Evolutionary conservation across 352 stramenopile genomes (phyloP).

Genomic region (Globisporangium emineosum): DNA sequence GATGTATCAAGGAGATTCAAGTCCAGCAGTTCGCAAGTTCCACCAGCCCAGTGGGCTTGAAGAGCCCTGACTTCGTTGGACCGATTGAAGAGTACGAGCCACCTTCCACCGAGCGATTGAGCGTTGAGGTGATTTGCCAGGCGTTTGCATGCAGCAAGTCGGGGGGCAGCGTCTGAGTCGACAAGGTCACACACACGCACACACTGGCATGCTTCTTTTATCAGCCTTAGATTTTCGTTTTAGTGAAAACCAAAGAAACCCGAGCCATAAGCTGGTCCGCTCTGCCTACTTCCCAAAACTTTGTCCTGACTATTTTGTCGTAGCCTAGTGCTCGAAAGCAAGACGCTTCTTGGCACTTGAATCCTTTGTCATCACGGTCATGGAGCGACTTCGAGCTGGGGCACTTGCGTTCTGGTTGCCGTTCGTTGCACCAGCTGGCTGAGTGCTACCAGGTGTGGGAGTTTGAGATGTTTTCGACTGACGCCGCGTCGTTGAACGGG

Average conservation of each 20-base stretch:
- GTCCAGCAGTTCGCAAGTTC: constrained; percentile 8
- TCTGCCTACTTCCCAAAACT: neutral
- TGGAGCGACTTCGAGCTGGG: constrained; percentile 30
- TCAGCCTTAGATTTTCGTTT: neutral
- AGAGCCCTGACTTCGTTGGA: constrained; percentile 21
- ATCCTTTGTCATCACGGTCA: constrained; percentile 31
- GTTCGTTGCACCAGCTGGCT: constrained; percentile 10
- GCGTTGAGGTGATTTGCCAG: constrained; percentile 23
- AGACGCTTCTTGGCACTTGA: constrained; percentile 28
- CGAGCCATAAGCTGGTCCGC: neutral
- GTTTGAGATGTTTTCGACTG: constrained; percentile 28
- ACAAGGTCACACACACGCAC: neutral
- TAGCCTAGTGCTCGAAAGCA: constrained; percentile 26
- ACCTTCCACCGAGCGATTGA: constrained; percentile 11
- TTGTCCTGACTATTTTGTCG: neutral
- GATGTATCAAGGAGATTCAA: constrained; percentile 30
- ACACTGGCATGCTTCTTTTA: too few relatives aligned
- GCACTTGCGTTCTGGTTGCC: constrained; percentile 18
- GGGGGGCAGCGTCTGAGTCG: neutral
- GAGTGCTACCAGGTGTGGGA: constrained; percentile 25
- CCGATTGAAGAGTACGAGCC: constrained; percentile 28
- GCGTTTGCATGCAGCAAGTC: constrained; percentile 9
- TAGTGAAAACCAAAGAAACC: neutral
- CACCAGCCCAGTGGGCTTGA: neutral
- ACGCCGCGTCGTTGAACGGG: constrained; percentile 32